These are phyloP conservation scores for Colletotrichum sp. DNA, from an alignment of 2,329 filamentous ascomycete genomes.

Conservation along the genomic window DNA sequence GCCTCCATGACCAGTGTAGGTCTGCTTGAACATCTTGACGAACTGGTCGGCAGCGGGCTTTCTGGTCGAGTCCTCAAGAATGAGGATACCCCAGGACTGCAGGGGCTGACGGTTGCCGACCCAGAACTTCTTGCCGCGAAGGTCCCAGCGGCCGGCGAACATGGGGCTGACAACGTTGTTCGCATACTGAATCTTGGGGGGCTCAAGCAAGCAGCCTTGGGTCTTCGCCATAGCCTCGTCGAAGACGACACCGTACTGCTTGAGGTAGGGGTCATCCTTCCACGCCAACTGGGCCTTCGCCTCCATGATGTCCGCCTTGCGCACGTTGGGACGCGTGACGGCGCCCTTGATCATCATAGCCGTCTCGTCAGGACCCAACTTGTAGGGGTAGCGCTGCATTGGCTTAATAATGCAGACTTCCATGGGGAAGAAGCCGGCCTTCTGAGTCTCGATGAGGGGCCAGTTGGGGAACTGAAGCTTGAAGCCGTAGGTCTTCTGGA, in stretches of 20 bases:
- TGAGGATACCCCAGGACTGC: constrained; percentile 76
- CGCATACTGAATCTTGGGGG: constrained; percentile 75
- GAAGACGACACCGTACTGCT: constrained; percentile 77
- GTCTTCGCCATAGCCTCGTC: constrained; percentile 67
- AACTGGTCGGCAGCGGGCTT: constrained; percentile 66
- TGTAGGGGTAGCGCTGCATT: constrained; percentile 67
- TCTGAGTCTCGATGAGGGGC: constrained; percentile 64
- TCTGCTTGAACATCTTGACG: constrained; percentile 43
- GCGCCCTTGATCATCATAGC: constrained; percentile 92
- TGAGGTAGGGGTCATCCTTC: constrained; percentile 70
- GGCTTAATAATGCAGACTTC: constrained; percentile 60
- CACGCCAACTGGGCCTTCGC: constrained; percentile 74
- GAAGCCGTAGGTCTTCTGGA: constrained; percentile 57
- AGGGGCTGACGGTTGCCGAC: constrained; percentile 65
- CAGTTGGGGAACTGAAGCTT: constrained; percentile 50
- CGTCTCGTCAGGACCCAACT: constrained; percentile 70
- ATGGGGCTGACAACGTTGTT: constrained; percentile 64
- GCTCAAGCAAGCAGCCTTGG: constrained; percentile 72
- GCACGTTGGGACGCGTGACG: constrained; percentile 74
- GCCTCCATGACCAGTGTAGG: constrained; percentile 57
- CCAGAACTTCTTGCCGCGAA: constrained; percentile 81
- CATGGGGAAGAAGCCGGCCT: constrained; percentile 63
- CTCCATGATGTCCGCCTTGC: constrained; percentile 70
- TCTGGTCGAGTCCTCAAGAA: constrained; percentile 61
- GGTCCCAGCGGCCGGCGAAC: constrained; percentile 81